Evolutionary conservation across 495 filamentous ascomycete genomes (phyloP).

Genomic region (Aspergillus nanangensis): DNA sequence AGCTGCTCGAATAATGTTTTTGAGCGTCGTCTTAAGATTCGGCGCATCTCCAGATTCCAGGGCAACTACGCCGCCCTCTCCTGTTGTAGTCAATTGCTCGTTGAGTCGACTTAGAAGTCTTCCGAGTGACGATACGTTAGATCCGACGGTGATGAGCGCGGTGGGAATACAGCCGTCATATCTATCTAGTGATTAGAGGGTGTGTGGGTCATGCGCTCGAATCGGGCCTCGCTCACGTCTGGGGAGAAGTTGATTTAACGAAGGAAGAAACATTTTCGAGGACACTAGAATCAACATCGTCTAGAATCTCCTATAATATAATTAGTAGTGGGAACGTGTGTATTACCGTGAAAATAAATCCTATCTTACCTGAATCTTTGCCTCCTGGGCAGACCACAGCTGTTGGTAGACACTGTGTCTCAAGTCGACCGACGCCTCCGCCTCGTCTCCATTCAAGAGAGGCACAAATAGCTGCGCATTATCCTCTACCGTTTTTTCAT

Average conservation of each 20-base stretch:
- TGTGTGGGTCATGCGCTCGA: background rate
- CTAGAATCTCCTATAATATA: slow-evolving; percentile 25
- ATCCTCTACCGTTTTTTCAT: slow-evolving; percentile 13
- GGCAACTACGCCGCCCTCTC: slow-evolving; percentile 55
- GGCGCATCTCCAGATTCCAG: slow-evolving; percentile 72
- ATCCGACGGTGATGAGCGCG: slow-evolving; percentile 77
- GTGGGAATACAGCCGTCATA: slow-evolving; percentile 61
- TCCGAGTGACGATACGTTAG: slow-evolving; percentile 76
- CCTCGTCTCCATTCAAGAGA: slow-evolving; percentile 61
- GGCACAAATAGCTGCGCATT: slow-evolving; percentile 46
- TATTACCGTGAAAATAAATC: background rate
- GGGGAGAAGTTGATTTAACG: slow-evolving; percentile 45
- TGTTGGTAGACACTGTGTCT: slow-evolving; percentile 60
- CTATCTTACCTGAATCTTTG: slow-evolving; percentile 59
- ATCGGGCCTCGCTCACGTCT: slow-evolving; percentile 27
- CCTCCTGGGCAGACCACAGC: slow-evolving; percentile 64
- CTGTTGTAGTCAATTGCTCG: slow-evolving; percentile 45
- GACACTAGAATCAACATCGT: slow-evolving; percentile 49
- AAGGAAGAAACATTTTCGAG: slow-evolving; percentile 66
- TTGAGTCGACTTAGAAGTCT: slow-evolving; percentile 62
- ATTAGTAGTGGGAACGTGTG: slow-evolving; percentile 1
- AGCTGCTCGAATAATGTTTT: slow-evolving; percentile 73
- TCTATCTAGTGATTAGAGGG: slow-evolving; percentile 22
- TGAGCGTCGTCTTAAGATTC: slow-evolving; percentile 79
- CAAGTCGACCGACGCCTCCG: slow-evolving; percentile 39